Evolutionary conservation across 306 rosid genomes (phyloP), one percentile per base, ranked within the genome.

Genomic region (Begonia fuchsioides): DNA sequence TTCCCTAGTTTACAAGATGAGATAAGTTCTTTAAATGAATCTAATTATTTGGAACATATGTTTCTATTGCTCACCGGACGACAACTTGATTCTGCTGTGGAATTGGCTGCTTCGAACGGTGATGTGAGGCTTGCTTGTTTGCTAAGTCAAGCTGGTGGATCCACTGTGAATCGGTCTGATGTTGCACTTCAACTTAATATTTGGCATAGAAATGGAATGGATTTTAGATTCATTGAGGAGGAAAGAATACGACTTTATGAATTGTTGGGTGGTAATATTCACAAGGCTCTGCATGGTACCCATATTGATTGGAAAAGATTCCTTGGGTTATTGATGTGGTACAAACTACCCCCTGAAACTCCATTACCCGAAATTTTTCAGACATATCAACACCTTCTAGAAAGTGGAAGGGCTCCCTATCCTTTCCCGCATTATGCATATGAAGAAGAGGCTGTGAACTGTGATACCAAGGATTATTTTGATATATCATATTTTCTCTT

Each of bases 121-220:
- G 97, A 90, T 49, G 97, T 90, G 68, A 76, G 97, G 65, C 67
- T 90, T 71, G 95, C 95, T 55, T 76, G 88, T 69, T 72, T 90
- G 67, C 68, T 90, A 61, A 73, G 95, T 62, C 94, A 84, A 78
- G 86, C 95, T 38, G 95, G 97, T 64, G 97, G 95, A 16, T 84
- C 95, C 56, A 58, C 69, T 39, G 74, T 76, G 61, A 90, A 74
- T 56, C 82, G 97, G 51, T 67, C 70, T 47, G 97, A 90, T 50
- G 72, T 84, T 56, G 74, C 75, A 13, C 63, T 61, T 63, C 97
- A 90, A 61, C 95, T 90, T 68, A 80, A 81, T 60, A 39, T 77
- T 56, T 90, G 97, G 97, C 76, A 76, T 67, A 69, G 61, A 41
- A 84, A 90, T 71, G 86, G 94, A 55, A 75, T 84, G 53, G 97